phyloP scores from a whole-genome alignment of 169 alveolate species.

The Miamiensis avidus region DNA sequence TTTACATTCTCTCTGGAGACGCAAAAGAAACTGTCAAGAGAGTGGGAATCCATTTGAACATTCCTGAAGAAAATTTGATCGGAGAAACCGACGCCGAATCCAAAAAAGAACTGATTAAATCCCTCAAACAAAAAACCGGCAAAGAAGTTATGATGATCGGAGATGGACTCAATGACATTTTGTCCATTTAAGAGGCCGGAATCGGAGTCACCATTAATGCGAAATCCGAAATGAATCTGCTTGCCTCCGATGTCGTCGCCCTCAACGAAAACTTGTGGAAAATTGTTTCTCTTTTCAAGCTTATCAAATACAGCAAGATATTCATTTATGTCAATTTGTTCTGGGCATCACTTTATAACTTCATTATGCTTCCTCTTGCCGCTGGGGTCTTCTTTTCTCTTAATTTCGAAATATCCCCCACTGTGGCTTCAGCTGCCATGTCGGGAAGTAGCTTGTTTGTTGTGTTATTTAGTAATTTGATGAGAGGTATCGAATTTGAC shows the following conservation, averaged over 20 bases:
- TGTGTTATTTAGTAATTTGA: conserved; percentile 30
- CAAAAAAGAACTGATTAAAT: conserved; percentile 9
- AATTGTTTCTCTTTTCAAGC: conserved; percentile 26
- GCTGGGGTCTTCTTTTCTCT: conserved; percentile 42
- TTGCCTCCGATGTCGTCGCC: conserved; percentile 39
- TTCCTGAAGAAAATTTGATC: conserved; percentile 10
- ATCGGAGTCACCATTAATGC: conserved; percentile 47
- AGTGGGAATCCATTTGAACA: conserved; percentile 28
- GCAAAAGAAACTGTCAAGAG: conserved; percentile 26
- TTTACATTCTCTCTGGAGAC: conserved; percentile 41
- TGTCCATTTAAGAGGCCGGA: conserved; percentile 40
- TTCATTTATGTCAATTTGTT: conserved; percentile 25
- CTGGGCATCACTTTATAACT: conserved; percentile 43
- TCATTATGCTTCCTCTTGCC: conserved; percentile 35
- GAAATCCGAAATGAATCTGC: conserved; percentile 38
- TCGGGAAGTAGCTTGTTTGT: conserved; percentile 33
- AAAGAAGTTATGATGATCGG: conserved; percentile 54
- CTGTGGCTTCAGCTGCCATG: conserved; percentile 37
- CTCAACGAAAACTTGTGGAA: conserved; percentile 41
- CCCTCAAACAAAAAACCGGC: neutral
- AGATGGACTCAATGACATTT: conserved; percentile 47
- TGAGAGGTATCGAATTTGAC: conserved; percentile 30
- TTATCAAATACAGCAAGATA: conserved; percentile 16
- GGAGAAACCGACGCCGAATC: conserved; percentile 46
- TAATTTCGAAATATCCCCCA: conserved; percentile 36